These are phyloP conservation scores for Teratosphaeria zuluensis DNA, from an alignment of 2,329 filamentous ascomycete species.

Conservation along the genomic window DNA sequence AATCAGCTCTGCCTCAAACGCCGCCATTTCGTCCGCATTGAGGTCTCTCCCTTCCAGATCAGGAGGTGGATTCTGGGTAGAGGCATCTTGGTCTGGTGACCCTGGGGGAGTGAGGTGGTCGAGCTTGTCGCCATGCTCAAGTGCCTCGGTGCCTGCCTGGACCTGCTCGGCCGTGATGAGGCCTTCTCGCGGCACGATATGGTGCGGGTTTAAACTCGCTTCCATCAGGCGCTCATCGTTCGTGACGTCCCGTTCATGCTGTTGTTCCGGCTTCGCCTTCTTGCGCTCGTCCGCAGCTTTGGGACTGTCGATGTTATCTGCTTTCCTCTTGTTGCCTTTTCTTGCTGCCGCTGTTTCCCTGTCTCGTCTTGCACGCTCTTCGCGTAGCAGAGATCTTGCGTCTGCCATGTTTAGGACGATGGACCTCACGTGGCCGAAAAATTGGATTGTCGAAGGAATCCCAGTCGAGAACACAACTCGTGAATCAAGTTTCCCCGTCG, in stretches of 20 bases:
- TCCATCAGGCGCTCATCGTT: not conserved
- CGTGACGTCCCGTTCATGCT: not conserved
- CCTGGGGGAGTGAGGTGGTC: not conserved
- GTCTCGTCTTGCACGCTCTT: not conserved
- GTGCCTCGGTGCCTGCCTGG: not conserved
- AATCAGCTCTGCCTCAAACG: slow-evolving; percentile 75
- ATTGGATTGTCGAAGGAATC: not conserved
- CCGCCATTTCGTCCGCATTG: slow-evolving; percentile 46
- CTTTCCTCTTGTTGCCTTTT: not conserved
- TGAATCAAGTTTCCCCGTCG: too few species aligned
- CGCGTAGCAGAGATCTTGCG: not conserved
- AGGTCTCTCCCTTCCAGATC: slow-evolving; percentile 39
- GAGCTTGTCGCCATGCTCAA: not conserved
- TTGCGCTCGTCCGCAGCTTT: not conserved
- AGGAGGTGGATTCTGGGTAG: not conserved
- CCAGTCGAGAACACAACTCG: not conserved
- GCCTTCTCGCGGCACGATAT: not conserved
- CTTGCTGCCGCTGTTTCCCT: not conserved
- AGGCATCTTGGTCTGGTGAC: not conserved
- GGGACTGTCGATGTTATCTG: not conserved
- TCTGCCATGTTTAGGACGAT: not conserved
- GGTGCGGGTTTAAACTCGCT: not conserved
- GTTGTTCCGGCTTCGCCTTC: not conserved
- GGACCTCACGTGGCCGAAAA: not conserved
- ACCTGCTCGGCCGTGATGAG: not conserved